A percentile compares a stretch with the other conserved stretches of the same genome.
These are phyloP conservation scores for Sclerotinia sclerotiorum DNA, from an alignment of 2,329 filamentous ascomycete species.

Conservation along the genomic window DNA sequence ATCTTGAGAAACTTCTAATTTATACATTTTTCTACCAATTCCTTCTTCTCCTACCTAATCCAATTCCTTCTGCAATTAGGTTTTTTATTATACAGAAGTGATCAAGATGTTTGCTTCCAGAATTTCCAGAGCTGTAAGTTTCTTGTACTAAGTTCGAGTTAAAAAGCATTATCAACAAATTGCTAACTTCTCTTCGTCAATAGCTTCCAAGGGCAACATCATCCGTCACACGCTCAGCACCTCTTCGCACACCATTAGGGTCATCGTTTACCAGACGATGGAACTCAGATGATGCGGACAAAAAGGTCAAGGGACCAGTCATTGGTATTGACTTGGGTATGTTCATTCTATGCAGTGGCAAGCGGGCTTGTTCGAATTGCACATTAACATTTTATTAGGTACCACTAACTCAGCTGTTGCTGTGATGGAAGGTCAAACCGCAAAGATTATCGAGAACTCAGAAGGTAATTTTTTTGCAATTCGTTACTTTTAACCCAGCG, in stretches of 20 bases:
- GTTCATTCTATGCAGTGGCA: conserved; percentile 38
- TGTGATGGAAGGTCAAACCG: conserved; percentile 94
- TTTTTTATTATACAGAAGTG: conserved; percentile 29
- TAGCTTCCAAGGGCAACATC: conserved; percentile 78
- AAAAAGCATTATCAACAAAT: conserved; percentile 37
- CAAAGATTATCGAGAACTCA: conserved; percentile 96
- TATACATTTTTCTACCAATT: conserved; percentile 25
- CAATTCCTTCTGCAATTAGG: conserved; percentile 25
- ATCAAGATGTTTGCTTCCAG: conserved; percentile 70
- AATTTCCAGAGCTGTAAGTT: conserved; percentile 72
- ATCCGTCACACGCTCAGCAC: conserved; percentile 65
- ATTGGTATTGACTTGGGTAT: conserved; percentile 97
- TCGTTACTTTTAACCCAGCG: background rate
- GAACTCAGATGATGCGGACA: conserved; percentile 64
- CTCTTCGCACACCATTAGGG: conserved; percentile 67
- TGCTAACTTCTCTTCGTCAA: conserved; percentile 27
- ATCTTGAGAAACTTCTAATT: conserved; percentile 9
- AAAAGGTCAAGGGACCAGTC: conserved; percentile 91
- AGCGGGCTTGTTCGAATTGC: conserved; percentile 18
- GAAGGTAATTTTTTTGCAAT: conserved; percentile 62
- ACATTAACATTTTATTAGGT: conserved; percentile 46
- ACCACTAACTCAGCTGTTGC: conserved; percentile 98
- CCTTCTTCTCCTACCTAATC: conserved; percentile 25
- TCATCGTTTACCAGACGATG: conserved; percentile 77
- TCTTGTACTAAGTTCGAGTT: background rate